Evolutionary conservation across 2,329 filamentous ascomycete genomes (phyloP).

Genomic region (Acrocalymma vagum): DNA sequence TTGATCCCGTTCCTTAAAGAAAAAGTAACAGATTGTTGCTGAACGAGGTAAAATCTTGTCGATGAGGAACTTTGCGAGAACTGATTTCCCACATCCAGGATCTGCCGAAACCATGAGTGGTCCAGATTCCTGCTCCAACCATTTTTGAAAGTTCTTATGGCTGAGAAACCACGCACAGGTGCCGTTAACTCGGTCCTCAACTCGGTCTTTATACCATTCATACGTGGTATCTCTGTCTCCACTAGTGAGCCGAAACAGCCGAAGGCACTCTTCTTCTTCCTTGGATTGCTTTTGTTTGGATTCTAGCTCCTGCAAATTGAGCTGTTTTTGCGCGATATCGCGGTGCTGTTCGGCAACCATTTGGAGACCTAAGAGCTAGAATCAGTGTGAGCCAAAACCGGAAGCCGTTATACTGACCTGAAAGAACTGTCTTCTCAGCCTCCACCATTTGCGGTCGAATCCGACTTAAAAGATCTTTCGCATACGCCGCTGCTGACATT

Average conservation of each 20-base stretch:
- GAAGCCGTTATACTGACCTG: slow-evolving; percentile 12
- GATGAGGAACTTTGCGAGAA: slow-evolving; percentile 26
- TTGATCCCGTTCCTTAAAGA: slow-evolving; percentile 31
- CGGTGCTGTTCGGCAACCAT: slow-evolving; percentile 12
- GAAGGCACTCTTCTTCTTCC: slow-evolving; percentile 22
- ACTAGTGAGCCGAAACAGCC: slow-evolving; percentile 26
- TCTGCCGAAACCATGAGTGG: slow-evolving; percentile 29
- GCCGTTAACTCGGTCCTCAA: slow-evolving; percentile 24
- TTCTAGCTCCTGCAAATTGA: slow-evolving; percentile 17
- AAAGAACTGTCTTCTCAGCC: slow-evolving; percentile 12
- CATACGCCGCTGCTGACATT: slow-evolving; percentile 25
- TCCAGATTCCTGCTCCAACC: slow-evolving; percentile 21
- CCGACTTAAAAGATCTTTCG: slow-evolving; percentile 22
- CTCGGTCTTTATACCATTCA: slow-evolving; percentile 28
- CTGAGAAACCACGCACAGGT: slow-evolving; percentile 28
- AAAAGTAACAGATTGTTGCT: slow-evolving; percentile 30
- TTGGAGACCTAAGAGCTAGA: slow-evolving; percentile 15
- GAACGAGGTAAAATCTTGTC: slow-evolving; percentile 21
- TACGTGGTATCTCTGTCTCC: slow-evolving; percentile 23
- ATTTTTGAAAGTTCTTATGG: slow-evolving; percentile 23
- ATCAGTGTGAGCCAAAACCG: slow-evolving; percentile 12
- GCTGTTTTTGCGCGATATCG: slow-evolving; percentile 6
- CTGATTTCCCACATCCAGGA: slow-evolving; percentile 32
- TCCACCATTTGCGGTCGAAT: slow-evolving; percentile 9
- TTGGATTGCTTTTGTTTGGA: slow-evolving; percentile 20